Conservation (phyloP, 345 rosid genomes). For the Pistacia vera region DNA sequence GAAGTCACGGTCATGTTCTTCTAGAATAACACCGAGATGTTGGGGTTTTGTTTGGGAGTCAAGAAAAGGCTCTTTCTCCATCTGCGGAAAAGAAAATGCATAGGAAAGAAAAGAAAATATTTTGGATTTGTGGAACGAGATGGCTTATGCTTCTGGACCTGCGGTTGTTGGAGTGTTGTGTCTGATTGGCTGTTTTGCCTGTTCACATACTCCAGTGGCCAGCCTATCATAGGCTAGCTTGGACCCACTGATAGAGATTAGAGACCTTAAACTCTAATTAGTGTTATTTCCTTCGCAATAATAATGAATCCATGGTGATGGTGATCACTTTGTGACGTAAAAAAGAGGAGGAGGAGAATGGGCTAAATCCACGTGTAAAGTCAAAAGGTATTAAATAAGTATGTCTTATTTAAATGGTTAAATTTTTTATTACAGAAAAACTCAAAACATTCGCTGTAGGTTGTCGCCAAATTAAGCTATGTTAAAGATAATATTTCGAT, state of each 20-base stretch:
- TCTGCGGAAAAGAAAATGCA: conserved; percentile 11
- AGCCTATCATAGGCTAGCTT: background rate
- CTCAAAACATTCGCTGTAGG: too few species aligned
- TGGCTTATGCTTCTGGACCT: background rate
- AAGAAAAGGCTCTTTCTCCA: conserved; percentile 58
- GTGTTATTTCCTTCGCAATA: background rate
- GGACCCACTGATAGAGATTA: background rate
- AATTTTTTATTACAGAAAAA: too few species aligned
- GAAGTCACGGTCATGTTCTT: conserved; percentile 18
- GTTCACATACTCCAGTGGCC: background rate
- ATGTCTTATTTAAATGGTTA: too few species aligned
- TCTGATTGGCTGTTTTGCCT: background rate
- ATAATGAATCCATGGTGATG: background rate
- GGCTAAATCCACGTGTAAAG: too few species aligned
- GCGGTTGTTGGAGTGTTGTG: conserved; percentile 5
- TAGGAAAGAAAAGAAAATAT: background rate
- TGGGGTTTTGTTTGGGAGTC: conserved; percentile 38
- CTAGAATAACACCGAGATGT: conserved; percentile 31
- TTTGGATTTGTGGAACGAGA: background rate
- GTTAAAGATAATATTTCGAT: too few species aligned
- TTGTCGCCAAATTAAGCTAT: too few species aligned
- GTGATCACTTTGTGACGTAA: background rate
- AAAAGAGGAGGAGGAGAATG: too few species aligned
- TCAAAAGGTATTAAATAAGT: too few species aligned
- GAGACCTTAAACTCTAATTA: background rate